A percentile compares a stretch with the other conserved stretches of the same genome.
These are phyloP conservation scores for Poterioochromonas sp. DNA, from an alignment of 352 stramenopile genomes.

Conservation along the genomic window DNA sequence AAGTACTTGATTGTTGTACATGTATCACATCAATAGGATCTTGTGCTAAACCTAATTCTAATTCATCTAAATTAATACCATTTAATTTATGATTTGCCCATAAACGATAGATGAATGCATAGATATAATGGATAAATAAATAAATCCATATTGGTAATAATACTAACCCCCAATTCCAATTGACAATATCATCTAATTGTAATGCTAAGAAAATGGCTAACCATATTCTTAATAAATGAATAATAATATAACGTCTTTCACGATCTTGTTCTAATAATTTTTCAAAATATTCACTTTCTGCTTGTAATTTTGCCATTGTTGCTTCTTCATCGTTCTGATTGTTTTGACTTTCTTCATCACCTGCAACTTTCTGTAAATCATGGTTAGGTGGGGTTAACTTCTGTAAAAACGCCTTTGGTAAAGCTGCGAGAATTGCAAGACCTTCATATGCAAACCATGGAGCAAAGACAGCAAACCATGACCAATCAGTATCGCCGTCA, in stretches of 20 bases:
- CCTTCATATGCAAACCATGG: slow-evolving; percentile 21
- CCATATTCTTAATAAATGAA: neutral
- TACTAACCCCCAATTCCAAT: slow-evolving; percentile 29
- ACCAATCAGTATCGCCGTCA: neutral
- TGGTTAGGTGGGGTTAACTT: neutral
- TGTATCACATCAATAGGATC: neutral
- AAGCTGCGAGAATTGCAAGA: neutral
- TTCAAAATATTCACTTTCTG: slow-evolving; percentile 3
- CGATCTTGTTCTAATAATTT: neutral
- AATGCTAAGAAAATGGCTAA: neutral
- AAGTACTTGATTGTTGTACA: neutral
- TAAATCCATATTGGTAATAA: slow-evolving; percentile 25
- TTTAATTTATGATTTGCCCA: neutral
- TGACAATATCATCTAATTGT: neutral
- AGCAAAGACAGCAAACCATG: slow-evolving; percentile 7
- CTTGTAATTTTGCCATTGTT: neutral
- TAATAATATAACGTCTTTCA: neutral
- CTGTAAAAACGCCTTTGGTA: neutral
- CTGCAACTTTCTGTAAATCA: neutral
- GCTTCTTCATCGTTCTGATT: neutral
- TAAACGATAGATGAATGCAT: neutral
- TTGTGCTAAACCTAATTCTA: neutral
- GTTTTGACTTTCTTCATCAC: neutral
- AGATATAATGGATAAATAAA: neutral
- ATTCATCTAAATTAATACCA: neutral